Percentiles rank a stretch among this genome's conserved stretches.
phyloP scores from a whole-genome alignment of 441 rosid species.

The Lepidium campestre region DNA sequence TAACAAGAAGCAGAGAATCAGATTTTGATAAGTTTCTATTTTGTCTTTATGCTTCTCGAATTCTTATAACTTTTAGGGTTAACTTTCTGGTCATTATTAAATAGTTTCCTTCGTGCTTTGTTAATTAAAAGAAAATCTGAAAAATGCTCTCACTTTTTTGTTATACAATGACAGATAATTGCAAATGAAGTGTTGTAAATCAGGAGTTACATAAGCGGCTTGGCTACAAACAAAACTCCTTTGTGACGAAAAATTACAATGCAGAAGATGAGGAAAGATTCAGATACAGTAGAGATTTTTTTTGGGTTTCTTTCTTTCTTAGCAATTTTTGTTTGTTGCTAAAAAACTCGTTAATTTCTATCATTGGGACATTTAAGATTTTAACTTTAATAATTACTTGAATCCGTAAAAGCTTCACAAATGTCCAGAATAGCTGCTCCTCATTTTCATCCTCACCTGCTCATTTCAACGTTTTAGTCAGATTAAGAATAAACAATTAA shows the following conservation, averaged over 20 bases:
- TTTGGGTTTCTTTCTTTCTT: not conserved
- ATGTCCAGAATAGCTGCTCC: constrained; percentile 11
- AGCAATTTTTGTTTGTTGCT: not conserved
- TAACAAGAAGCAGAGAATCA: not conserved
- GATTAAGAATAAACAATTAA: constrained; percentile 3
- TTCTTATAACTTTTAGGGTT: not conserved
- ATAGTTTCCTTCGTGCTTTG: not conserved
- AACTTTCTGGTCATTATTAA: not conserved
- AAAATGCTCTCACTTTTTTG: no score
- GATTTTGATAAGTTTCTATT: not conserved
- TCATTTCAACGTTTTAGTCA: constrained; percentile 9
- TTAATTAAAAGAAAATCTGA: no score
- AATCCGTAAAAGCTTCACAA: constrained; percentile 14
- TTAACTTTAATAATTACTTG: not conserved
- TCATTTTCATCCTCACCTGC: not conserved
- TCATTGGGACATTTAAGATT: not conserved
- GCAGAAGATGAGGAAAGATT: not conserved
- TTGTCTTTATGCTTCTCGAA: not conserved
- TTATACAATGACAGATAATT: not conserved
- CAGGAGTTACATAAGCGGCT: not conserved
- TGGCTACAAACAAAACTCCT: not conserved
- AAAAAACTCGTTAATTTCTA: not conserved
- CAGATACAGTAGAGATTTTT: not conserved
- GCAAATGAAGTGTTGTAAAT: not conserved
- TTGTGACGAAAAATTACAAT: not conserved